Evolutionary conservation across 176 grass and related monocot species (phyloP).

Genomic region (Carex scoparia): DNA sequence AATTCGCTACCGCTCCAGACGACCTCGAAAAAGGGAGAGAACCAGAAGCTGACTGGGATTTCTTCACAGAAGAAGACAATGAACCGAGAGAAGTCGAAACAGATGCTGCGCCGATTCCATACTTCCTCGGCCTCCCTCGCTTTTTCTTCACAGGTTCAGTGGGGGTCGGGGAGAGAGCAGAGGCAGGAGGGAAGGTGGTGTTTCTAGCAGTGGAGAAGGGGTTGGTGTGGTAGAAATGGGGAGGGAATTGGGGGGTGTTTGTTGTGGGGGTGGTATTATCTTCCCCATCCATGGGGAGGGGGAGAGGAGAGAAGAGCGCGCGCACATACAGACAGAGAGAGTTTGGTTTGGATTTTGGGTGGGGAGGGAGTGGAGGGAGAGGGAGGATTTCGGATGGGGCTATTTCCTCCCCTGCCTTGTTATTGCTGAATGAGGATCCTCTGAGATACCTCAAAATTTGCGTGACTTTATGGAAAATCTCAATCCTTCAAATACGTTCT

Average conservation of each 20-base stretch:
- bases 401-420: constrained; percentile 18
- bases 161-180: constrained; percentile 5
- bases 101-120: background rate
- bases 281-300: constrained; percentile 25
- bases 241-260: background rate
- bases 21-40: constrained; percentile 17
- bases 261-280: background rate
- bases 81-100: background rate
- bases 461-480: too few relatives aligned
- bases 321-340: constrained; percentile 5
- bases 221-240: constrained; percentile 15
- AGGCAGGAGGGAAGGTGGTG: constrained; percentile 3
- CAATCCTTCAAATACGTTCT: too few relatives aligned
- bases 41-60: background rate
- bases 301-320: background rate
- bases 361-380: constrained; percentile 33
- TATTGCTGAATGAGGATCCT: background rate
- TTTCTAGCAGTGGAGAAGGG: constrained; percentile 7
- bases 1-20: background rate
- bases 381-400: constrained; percentile 25
- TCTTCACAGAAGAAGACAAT: constrained; percentile 26
- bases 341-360: constrained; percentile 22
- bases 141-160: constrained; percentile 17
- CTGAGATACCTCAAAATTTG: too few relatives aligned
- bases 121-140: constrained; percentile 30